These are phyloP conservation scores for Leccinum arenicola DNA, from an alignment of 768 basidiomycete genomes.

Conservation along the genomic window DNA sequence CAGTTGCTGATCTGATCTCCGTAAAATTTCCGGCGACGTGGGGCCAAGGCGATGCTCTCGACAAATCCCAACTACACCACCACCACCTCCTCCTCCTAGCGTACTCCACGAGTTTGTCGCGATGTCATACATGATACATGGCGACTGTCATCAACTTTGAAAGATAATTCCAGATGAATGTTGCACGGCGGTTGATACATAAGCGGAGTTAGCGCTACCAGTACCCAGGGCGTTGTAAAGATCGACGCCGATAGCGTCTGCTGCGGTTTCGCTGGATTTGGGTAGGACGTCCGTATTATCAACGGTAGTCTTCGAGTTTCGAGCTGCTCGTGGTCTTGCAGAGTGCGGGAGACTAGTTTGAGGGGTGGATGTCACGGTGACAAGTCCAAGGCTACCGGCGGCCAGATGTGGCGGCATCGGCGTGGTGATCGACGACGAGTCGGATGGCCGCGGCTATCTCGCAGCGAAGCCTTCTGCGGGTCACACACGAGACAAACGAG, in stretches of 20 bases:
- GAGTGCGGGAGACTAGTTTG: no score
- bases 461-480: no score
- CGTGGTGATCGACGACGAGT: no score
- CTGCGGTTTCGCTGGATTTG: slow-evolving; percentile 66
- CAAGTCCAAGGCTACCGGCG: no score
- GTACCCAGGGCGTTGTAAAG: slow-evolving; percentile 63
- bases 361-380: no score
- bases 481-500: no score
- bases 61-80: slow-evolving; percentile 77
- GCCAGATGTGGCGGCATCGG: no score
- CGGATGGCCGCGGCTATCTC: no score
- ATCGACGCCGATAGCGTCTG: slow-evolving; percentile 61
- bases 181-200: slow-evolving; percentile 56
- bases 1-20: slow-evolving; percentile 35
- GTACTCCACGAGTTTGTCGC: slow-evolving; percentile 61
- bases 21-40: slow-evolving; percentile 79
- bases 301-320: slow-evolving; percentile 34
- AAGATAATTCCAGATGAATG: slow-evolving; percentile 66
- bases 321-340: no score
- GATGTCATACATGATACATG: slow-evolving; percentile 55
- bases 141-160: slow-evolving; percentile 57
- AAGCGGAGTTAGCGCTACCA: slow-evolving; percentile 31
- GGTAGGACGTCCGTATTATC: slow-evolving; percentile 63
- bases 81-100: slow-evolving; percentile 38
- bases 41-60: slow-evolving; percentile 47